Evolutionary conservation across 495 filamentous ascomycete genomes (phyloP).

Genomic region (Penicillium lividum): DNA sequence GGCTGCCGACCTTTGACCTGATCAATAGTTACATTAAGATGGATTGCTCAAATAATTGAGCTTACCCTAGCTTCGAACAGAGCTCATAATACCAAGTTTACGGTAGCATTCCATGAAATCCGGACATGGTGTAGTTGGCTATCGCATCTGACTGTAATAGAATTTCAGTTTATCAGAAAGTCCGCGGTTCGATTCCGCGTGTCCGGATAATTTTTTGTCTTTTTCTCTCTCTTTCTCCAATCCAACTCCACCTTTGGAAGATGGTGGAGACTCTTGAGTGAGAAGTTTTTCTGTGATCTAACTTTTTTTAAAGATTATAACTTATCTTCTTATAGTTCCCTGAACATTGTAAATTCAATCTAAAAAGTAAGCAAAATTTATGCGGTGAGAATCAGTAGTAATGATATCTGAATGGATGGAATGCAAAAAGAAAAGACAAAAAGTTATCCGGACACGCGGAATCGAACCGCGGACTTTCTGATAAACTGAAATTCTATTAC

Average conservation of each 20-base stretch:
- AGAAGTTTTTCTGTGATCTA: too few relatives aligned
- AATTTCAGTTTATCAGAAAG: slow-evolving; percentile 5
- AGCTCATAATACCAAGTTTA: neutral
- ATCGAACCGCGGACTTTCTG: slow-evolving; percentile 10
- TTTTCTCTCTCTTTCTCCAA: neutral
- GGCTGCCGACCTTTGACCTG: too few relatives aligned
- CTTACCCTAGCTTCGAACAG: neutral
- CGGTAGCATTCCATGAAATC: neutral
- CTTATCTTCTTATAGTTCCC: too few relatives aligned
- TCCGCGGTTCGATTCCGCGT: slow-evolving; percentile 9
- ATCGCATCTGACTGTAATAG: slow-evolving; percentile 9
- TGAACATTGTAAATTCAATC: too few relatives aligned
- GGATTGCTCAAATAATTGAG: too few relatives aligned
- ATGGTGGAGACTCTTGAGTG: too few relatives aligned
- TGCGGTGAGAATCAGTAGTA: too few relatives aligned
- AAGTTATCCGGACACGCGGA: slow-evolving; percentile 6
- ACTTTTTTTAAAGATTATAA: too few relatives aligned
- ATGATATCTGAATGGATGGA: too few relatives aligned
- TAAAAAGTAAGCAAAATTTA: too few relatives aligned
- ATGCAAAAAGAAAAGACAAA: neutral
- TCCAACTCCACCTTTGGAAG: neutral
- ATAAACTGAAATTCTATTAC: slow-evolving; percentile 4
- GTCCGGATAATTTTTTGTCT: slow-evolving; percentile 1
- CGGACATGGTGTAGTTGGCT: slow-evolving; percentile 6
- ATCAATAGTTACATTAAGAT: too few relatives aligned